These are phyloP conservation scores for Diaporthe australafricana DNA, from an alignment of 2,329 filamentous ascomycete genomes.

Conservation along the genomic window DNA sequence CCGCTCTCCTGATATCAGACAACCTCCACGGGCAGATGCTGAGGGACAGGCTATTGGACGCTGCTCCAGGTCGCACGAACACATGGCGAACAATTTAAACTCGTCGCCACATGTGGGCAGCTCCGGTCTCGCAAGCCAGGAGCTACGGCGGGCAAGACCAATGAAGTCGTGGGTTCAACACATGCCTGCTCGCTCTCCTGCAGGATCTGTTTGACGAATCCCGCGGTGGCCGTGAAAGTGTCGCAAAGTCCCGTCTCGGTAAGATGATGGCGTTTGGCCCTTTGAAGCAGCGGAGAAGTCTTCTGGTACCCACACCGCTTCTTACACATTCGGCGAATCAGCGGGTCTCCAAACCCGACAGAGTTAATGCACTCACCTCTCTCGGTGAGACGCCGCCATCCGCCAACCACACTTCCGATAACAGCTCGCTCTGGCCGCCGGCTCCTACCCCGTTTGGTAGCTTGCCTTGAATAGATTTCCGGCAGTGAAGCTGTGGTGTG, in stretches of 20 bases:
- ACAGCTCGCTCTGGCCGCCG: not conserved
- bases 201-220: constrained; percentile 18
- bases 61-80: not conserved
- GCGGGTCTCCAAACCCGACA: not conserved
- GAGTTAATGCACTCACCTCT: constrained; percentile 4
- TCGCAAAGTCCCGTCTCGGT: constrained; percentile 3
- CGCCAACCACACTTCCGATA: not conserved
- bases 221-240: not conserved
- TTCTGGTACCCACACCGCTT: constrained; percentile 5
- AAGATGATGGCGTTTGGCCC: not conserved
- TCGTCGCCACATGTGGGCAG: not conserved
- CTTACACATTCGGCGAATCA: not conserved
- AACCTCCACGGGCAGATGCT: not conserved
- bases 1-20: not conserved
- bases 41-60: not conserved
- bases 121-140: constrained; percentile 1
- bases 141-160: not conserved
- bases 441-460: not conserved
- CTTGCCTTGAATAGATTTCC: not conserved
- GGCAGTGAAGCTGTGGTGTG: not conserved
- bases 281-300: not conserved
- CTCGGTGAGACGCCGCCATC: constrained; percentile 17
- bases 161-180: not conserved
- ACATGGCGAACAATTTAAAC: not conserved
- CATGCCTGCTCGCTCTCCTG: constrained; percentile 12